Evolutionary conservation across 306 rosid genomes (phyloP).

Genomic region (Crotalaria pallida): DNA sequence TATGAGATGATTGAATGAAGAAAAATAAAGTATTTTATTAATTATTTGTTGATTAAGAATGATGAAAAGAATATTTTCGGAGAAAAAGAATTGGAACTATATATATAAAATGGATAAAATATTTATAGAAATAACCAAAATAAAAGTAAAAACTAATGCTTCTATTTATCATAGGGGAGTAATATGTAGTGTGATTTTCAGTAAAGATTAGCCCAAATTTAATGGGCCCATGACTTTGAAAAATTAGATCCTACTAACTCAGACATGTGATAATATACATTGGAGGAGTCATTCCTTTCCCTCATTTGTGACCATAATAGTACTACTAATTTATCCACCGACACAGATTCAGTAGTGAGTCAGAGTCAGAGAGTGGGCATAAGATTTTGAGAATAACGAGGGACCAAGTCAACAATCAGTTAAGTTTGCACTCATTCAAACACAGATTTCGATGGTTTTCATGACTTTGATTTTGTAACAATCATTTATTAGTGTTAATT

Average conservation of each 20-base stretch:
- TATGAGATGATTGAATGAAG: too few species aligned
- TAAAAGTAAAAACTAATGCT: too few species aligned
- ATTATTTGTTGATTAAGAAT: too few species aligned
- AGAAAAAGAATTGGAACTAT: too few species aligned
- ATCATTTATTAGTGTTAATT: conserved; percentile 1
- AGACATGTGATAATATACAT: conserved; percentile 18
- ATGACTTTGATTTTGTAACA: conserved; percentile 7
- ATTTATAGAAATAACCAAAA: too few species aligned
- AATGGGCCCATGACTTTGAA: conserved; percentile 2
- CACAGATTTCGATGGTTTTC: conserved; percentile 26
- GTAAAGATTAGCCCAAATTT: neutral
- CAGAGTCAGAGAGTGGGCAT: conserved; percentile 13
- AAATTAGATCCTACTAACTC: neutral
- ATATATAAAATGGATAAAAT: too few species aligned
- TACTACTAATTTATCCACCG: conserved; percentile 10
- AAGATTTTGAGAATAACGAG: conserved; percentile 18
- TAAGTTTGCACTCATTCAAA: conserved; percentile 31
- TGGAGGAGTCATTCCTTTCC: neutral
- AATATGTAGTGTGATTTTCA: neutral
- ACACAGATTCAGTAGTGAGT: conserved; percentile 9
- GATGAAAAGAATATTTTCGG: too few species aligned
- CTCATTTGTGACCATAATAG: neutral
- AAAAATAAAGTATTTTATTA: too few species aligned
- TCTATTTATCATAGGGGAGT: too few species aligned
- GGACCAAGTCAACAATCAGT: conserved; percentile 26